These are phyloP conservation scores for Suillus variegatus DNA, from an alignment of 768 basidiomycete species.

Conservation along the genomic window DNA sequence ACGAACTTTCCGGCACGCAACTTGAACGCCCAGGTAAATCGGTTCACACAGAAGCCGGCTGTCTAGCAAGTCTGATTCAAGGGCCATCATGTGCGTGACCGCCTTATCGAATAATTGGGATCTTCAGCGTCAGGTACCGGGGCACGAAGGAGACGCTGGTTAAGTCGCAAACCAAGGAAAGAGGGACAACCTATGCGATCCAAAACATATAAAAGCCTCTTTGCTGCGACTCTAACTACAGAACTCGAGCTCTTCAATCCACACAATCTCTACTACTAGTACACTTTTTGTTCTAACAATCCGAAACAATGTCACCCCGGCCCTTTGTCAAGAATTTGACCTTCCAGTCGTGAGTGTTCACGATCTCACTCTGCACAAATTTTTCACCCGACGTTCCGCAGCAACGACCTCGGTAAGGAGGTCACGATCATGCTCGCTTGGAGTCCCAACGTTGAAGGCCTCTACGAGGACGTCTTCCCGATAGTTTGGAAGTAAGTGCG, in stretches of 20 bases:
- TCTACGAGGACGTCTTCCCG: not conserved
- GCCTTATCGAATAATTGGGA: not conserved
- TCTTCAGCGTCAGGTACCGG: not conserved
- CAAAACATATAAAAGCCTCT: not conserved
- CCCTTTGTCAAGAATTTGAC: not conserved
- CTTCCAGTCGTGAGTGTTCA: not conserved
- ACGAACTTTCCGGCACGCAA: no score
- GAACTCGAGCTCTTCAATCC: not conserved
- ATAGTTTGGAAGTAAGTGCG: not conserved
- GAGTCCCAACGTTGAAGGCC: not conserved
- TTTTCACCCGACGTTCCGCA: not conserved
- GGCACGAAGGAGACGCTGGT: not conserved
- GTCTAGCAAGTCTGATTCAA: not conserved
- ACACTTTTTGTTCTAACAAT: not conserved
- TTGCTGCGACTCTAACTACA: not conserved
- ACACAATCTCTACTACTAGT: not conserved
- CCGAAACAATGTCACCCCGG: not conserved
- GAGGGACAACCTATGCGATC: not conserved
- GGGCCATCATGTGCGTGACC: not conserved
- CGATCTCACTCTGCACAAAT: not conserved
- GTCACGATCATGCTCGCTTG: not conserved
- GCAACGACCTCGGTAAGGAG: not conserved
- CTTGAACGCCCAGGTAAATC: not conserved
- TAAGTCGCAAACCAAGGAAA: not conserved
- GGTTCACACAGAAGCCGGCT: not conserved